Evolutionary conservation across 192 early-diverging fungal species (phyloP), one percentile per base, ranked within the genome.

Genomic region (Pecoramyces ruminantium): DNA sequence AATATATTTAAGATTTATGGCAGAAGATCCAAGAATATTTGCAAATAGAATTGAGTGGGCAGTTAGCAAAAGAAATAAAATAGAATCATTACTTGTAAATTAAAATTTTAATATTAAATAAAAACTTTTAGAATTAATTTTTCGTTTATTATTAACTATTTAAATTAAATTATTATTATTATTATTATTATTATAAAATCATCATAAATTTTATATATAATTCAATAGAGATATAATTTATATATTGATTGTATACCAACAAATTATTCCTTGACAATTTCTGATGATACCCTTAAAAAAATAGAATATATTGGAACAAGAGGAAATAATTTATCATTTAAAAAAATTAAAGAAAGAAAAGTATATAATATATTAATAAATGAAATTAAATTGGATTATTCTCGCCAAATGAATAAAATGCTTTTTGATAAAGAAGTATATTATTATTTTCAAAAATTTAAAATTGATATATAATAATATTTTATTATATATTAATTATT

Each of bases 381-480:
- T 27, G 89, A 90, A 79, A 77, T 90, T 12, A 51, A 82, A 27
- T 40, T 83, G 25, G 89, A 90, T 30, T 90, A 86, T 78, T 51
- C 84, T 8, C 83, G 88, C 29, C 42, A 86, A 0, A 84, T 88
- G 84, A 90, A 90, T 81, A 84, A 86, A 39, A 82, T 86, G 78
- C 38, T 90, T 27, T 85, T 90, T 79, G 86, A 89, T 79, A 18
- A 77, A n/a, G 86, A 87, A 84, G 87, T 90, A 78, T 40, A 39
- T 3, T 34, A 34, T 34, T 34, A 34, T 34, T 34, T 34, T 34
- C 11, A 6, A 34, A 34, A 34, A 34, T 34, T n/a, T n/a, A n/a
- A n/a, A n/a, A n/a, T n/a, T n/a, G n/a, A n/a, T n/a, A n/a, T n/a
- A n/a, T n/a, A n/a, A n/a, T n/a, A n/a, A n/a, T n/a, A n/a, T n/a